Base-by-base conservation (phyloP, 228 moss, liverwort and hornwort species). In the Sphagnum magellanicum region DNA sequence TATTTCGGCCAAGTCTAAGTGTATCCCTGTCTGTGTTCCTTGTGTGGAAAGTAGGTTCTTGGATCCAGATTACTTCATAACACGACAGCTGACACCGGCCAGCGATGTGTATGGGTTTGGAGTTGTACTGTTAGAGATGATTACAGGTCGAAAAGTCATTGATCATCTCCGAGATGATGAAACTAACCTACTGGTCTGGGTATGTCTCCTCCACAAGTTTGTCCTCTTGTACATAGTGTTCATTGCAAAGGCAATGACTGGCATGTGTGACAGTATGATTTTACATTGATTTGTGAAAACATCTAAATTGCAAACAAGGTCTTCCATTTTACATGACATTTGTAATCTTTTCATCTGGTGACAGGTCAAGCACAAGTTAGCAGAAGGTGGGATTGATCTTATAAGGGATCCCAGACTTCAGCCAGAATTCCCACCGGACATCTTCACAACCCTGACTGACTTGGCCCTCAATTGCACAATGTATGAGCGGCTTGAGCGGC, bases 81-180 rank as follows among this genome's bases (percentile, higher is more conserved):
- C 79, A 52, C 79, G 79, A 66, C 80, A 76, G 14, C 71, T 86
- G 48, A 83, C 86, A 5, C 17, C 79, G 60, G 86, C 79, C 32
- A 86, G 86, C 74, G 86, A 86, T 48, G 86, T 86, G 53, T 86
- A 79, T 64, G 74, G 82, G 7, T 86, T 80, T 49, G 86, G 86
- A 52, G 68, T 86, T 8, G 78, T 86, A 60, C 60, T 83, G 14
- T 75, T 86, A 16, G 69, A 69, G 60, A 48, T 69, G 8, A 60
- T 69, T 50, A 69, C 69, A 10, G 69, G 69, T 16, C 69, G 50
- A 11, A 49, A 69, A 15, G 69, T 49, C 60, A 60, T 69, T 50
- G 69, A 69, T 60, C 58, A 69, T 58, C 48, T 0, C 15, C 61
- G 69, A 4, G 10, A 48, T 4, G 69, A 69, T 0, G 69, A 59